A percentile compares a stretch with the other conserved stretches of the same genome.
Conservation (phyloP, 441 rosid genomes). For the Erysimum cheiri region DNA sequence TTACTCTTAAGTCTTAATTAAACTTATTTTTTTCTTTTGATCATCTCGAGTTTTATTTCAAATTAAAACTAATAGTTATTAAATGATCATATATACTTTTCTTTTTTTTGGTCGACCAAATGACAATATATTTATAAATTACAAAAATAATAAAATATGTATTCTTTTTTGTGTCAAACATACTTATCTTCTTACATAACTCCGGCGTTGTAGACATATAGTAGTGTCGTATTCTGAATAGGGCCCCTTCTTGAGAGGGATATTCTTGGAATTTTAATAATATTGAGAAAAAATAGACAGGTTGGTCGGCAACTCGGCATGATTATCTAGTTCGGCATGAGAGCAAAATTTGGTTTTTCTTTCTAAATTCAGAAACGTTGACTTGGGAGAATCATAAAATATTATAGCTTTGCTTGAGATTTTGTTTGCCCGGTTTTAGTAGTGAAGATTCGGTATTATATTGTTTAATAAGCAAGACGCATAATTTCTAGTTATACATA, state of each 20-base stretch:
- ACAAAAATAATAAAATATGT: neutral
- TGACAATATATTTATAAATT: neutral
- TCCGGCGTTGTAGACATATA: neutral
- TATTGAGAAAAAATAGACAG: slow-evolving; percentile 10
- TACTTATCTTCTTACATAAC: neutral
- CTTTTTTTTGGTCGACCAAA: neutral
- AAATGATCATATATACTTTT: neutral
- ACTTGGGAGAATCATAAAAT: slow-evolving; percentile 1
- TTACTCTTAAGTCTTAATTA: no score
- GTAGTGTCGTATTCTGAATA: neutral
- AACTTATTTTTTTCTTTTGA: neutral
- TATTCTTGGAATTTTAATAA: slow-evolving; percentile 15
- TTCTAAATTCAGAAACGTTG: slow-evolving; percentile 41
- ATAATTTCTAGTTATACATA: no score
- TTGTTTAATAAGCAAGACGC: neutral
- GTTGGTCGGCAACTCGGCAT: slow-evolving; percentile 48
- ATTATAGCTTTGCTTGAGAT: neutral
- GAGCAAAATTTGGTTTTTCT: slow-evolving; percentile 33
- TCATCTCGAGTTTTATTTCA: neutral
- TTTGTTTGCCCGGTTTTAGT: neutral
- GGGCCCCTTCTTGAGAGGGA: slow-evolving; percentile 8
- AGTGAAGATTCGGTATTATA: slow-evolving; percentile 20
- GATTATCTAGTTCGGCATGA: slow-evolving; percentile 22
- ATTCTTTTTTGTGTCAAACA: neutral
- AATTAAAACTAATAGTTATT: neutral